A percentile compares a stretch with the other conserved stretches of the same genome.
Conservation (phyloP, 2,329 filamentous ascomycete species). For the Fonsecaea nubica region DNA sequence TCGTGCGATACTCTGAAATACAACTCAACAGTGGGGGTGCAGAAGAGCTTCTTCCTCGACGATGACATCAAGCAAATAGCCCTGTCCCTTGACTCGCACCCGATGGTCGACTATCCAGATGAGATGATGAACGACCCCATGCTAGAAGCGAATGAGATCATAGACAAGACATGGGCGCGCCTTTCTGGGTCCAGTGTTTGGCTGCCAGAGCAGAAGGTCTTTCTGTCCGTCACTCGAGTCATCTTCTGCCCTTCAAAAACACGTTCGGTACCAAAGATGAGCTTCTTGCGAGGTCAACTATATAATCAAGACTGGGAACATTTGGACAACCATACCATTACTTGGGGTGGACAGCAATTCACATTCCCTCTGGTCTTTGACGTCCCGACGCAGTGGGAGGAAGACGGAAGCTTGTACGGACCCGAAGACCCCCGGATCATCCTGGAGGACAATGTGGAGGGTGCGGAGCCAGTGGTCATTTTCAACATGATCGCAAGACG, state of each 20-base stretch:
- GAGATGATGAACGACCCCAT: constrained; percentile 32
- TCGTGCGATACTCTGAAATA: constrained; percentile 35
- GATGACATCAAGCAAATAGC: constrained; percentile 39
- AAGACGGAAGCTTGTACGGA: constrained; percentile 36
- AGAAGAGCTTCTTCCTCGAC: constrained; percentile 41
- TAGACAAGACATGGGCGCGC: constrained; percentile 35
- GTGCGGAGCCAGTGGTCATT: constrained; percentile 41
- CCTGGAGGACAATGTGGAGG: constrained; percentile 39
- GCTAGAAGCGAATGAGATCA: constrained; percentile 27
- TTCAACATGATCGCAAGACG: constrained; percentile 41
- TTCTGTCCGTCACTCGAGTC: constrained; percentile 36
- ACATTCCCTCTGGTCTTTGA: constrained; percentile 40
- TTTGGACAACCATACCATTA: constrained; percentile 38
- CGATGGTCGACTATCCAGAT: constrained; percentile 35
- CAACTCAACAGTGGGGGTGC: constrained; percentile 34
- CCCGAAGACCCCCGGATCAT: constrained; percentile 42
- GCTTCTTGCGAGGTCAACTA: constrained; percentile 41
- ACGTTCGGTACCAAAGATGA: constrained; percentile 39
- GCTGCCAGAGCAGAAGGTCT: constrained; percentile 37
- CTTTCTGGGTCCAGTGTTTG: constrained; percentile 39
- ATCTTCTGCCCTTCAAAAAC: constrained; percentile 36
- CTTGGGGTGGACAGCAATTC: constrained; percentile 37
- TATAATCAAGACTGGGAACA: constrained; percentile 41
- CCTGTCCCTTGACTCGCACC: constrained; percentile 30
- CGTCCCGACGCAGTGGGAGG: constrained; percentile 36